Base-by-base conservation (phyloP, 768 basidiomycete genomes). In the Suillus subaureus region DNA sequence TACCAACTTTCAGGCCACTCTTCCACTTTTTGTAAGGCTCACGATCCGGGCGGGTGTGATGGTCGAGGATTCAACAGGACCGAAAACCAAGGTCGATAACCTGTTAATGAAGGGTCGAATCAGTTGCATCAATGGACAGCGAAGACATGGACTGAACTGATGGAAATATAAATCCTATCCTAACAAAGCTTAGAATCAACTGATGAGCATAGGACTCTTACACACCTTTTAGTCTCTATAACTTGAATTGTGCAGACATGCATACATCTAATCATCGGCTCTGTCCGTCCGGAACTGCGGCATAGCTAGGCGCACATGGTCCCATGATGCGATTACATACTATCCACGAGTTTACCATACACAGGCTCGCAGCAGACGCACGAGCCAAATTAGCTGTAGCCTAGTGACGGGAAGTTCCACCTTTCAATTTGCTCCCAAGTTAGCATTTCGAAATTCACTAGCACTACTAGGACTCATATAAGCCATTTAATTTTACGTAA, bases 181-280 rank as follows among this genome's bases (percentile, higher is more conserved):
- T 52, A 28, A 18, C 39, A 15, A 54, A 31, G 28, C 5, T 54
- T 31, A 54, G 28, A 26, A 51, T 26, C 2, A 51, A 8, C 26
- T 26, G 15, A 26, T 15, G 7, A 15, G 23, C n/a, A 51, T 7
- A 6, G 15, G 83, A 88, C 65, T 81, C 85, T 33, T 93, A 93
- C 74, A 91, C 93, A 6, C 89, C 89, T n/a, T 93, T 94, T 70
- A 91, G 92, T 7, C 88, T 93, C 71, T 94, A 89, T 74, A 88
- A 94, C 65, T 83, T 94, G 70, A 94, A 94, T 74, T 87, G 93
- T 62, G 85, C 89, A 72, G 91, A 77, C 86, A 89, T 55, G 93
- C 93, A 72, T 91, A 90, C 72, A 85, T 88, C 64, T 6, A 45
- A 4, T 21, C 21, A 11, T 9, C 4, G 18, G 21, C 21, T 13